Conservation (phyloP, 768 basidiomycete species). For the Suillus spraguei region DNA sequence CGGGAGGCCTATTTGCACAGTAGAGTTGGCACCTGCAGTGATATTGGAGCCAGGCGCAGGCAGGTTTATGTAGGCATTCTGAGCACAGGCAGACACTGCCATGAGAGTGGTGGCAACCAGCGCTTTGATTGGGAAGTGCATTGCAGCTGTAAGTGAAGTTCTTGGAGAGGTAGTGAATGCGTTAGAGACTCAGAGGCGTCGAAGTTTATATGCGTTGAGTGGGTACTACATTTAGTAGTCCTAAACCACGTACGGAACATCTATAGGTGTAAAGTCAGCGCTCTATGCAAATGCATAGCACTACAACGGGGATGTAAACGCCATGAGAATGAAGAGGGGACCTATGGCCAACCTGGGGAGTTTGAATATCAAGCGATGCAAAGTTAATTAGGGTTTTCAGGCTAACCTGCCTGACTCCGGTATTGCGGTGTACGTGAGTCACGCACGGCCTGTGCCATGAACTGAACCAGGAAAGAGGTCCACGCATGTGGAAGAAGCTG, state of each 20-base stretch:
- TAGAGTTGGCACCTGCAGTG: constrained; percentile 37
- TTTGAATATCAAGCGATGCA: background rate
- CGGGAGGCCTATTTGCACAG: constrained; percentile 43
- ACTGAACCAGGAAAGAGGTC: background rate
- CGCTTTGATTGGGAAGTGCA: constrained; percentile 1
- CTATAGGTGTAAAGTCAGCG: background rate
- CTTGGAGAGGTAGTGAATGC: background rate
- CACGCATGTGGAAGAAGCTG: background rate
- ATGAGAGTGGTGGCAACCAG: constrained; percentile 1
- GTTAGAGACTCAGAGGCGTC: too few relatives aligned
- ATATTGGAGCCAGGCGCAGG: constrained; percentile 32
- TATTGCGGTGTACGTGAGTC: background rate
- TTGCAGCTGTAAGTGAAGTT: background rate
- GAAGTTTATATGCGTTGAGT: background rate
- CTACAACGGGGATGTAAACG: background rate
- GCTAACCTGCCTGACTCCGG: background rate
- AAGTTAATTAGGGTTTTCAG: background rate
- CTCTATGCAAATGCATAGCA: background rate
- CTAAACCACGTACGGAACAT: background rate
- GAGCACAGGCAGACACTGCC: constrained; percentile 5
- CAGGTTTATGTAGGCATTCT: constrained; percentile 5
- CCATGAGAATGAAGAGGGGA: background rate
- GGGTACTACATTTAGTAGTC: background rate
- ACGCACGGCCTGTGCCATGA: background rate
- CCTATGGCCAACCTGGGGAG: too few relatives aligned